Evolutionary conservation across 148 eudicot species (phyloP), one percentile per base, ranked within the genome.

Genomic region (Rhododendron ovatum): DNA sequence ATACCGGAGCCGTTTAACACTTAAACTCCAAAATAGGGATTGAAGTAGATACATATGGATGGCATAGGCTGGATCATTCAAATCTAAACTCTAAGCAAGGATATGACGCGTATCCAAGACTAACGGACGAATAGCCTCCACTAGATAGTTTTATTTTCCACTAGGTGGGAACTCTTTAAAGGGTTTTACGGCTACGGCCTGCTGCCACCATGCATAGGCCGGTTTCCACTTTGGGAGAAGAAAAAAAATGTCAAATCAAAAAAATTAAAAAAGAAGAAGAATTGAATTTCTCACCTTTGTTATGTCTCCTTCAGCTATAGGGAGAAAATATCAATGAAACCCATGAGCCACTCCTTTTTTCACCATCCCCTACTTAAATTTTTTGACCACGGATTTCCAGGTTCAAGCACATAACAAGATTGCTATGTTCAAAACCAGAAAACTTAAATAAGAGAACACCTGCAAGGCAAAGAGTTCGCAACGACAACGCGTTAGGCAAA

Each of bases 401-500:
- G 74, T 67, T 86, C 74, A 91, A 81, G 87, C 53, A 80, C 28
- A 85, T 15, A 88, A 80, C 24, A 93, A 83, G 83, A 83, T 83
- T 84, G 87, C 75, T 69, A 88, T 83, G 57, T 84, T 15, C 47
- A 90, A 88, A 85, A 83, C 77, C 78, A 86, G 80, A 75, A 90
- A 33, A 53, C 76, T 86, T 48, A 71, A 77, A 78, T 80, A 84
- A 84, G 78, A 86, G 59, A 91, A 80, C 35, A 83, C 92, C 95
- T 93, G 95, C 82, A 89, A 89, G 82, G 87, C 20, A 65, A 22
- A 63, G 39, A 81, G 26, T 43, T 82, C 2, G 53, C 69, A 51
- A 69, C 9, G 24, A 35, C 3, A 14, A 59, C 50, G 65, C 20
- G 22, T 85, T 41, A 85, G 53, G 4, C 28, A 6, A 0, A 10